phyloP scores from a whole-genome alignment of 441 rosid species.

The Brassica balearica region DNA sequence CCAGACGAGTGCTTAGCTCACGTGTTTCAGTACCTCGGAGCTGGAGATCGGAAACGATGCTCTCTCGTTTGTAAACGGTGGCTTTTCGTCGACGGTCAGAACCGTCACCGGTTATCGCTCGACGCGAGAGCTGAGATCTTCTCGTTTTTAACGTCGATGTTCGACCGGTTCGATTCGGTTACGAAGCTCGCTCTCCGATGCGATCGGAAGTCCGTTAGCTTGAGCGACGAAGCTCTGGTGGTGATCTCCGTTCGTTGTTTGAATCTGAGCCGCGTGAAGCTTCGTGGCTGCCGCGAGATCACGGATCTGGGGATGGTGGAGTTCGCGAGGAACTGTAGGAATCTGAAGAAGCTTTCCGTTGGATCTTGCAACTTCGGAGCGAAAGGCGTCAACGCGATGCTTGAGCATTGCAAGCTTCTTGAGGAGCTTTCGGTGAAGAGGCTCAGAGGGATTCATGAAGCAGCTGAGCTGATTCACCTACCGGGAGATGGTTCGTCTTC shows the following conservation, averaged over 20 bases:
- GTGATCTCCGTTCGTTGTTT: constrained; percentile 54
- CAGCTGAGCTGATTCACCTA: constrained; percentile 45
- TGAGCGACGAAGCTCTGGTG: constrained; percentile 55
- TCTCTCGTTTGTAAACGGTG: constrained; percentile 75
- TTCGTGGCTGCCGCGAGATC: constrained; percentile 68
- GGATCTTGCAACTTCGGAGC: constrained; percentile 68
- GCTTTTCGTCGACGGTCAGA: constrained; percentile 72
- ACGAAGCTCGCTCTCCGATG: constrained; percentile 61
- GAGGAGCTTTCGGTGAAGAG: constrained; percentile 66
- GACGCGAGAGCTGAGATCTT: constrained; percentile 53
- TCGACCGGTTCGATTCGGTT: constrained; percentile 57
- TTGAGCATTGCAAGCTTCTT: constrained; percentile 52
- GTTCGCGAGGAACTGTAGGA: constrained; percentile 53
- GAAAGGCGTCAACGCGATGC: constrained; percentile 55
- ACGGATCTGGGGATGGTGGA: constrained; percentile 57
- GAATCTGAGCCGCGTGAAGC: constrained; percentile 60
- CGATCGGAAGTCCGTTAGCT: constrained; percentile 56
- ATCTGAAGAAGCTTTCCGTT: constrained; percentile 55
- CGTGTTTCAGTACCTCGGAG: constrained; percentile 65
- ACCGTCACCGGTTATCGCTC: constrained; percentile 59
- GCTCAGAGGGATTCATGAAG: constrained; percentile 57
- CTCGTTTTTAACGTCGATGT: constrained; percentile 45
- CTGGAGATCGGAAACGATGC: constrained; percentile 66
- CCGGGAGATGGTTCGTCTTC: constrained; percentile 48
- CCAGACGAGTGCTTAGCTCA: constrained; percentile 81